Evolutionary conservation across 129 eudicot genomes (phyloP).

Genomic region (Centrapalus pauciflorus): DNA sequence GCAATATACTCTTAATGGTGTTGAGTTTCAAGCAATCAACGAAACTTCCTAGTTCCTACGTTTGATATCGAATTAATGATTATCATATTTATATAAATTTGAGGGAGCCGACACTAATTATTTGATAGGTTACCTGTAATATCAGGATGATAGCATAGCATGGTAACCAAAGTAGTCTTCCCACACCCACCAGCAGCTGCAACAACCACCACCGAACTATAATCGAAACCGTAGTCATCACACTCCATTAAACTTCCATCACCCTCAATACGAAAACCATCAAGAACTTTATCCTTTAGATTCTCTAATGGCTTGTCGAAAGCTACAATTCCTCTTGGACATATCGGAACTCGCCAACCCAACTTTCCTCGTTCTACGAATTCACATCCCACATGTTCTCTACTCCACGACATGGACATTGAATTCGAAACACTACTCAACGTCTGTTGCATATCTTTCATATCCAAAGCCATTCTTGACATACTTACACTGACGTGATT

Average conservation of each 20-base stretch:
- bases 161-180: conserved; percentile 24
- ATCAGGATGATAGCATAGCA: conserved; percentile 19
- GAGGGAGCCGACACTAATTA: too few relatives aligned
- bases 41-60: too few relatives aligned
- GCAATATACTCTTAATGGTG: too few relatives aligned
- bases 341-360: conserved; percentile 18
- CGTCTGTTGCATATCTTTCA: background rate
- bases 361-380: background rate
- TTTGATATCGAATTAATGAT: too few relatives aligned
- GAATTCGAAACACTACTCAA: background rate
- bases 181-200: conserved; percentile 25
- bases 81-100: too few relatives aligned
- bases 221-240: background rate
- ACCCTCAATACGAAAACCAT: background rate
- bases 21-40: too few relatives aligned
- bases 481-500: background rate
- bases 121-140: conserved; percentile 12
- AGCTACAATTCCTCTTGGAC: conserved; percentile 13
- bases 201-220: conserved; percentile 19
- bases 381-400: background rate
- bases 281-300: conserved; percentile 11
- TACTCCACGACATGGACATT: background rate
- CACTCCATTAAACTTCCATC: background rate
- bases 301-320: conserved; percentile 10
- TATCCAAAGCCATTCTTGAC: background rate